Evolutionary conservation across 192 early-diverging fungal genomes (phyloP).

Genomic region (Gonapodya prolifera): DNA sequence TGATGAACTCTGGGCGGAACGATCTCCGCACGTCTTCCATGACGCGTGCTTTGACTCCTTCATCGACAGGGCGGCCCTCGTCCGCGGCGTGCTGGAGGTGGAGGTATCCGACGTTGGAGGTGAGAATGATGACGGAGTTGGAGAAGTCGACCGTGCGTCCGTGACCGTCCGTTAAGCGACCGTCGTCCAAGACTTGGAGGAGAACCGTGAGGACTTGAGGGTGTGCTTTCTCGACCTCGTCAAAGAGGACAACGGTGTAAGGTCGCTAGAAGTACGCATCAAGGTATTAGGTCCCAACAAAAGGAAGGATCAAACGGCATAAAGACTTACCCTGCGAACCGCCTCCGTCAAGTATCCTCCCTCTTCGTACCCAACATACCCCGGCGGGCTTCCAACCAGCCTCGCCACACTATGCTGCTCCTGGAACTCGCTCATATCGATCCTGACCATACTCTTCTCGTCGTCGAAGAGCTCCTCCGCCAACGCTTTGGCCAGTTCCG

Average conservation of each 20-base stretch:
- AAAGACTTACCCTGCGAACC: constrained; percentile 74
- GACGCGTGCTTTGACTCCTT: constrained; percentile 32
- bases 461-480: constrained; percentile 90
- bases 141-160: constrained; percentile 87
- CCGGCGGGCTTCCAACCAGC: constrained; percentile 89
- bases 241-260: constrained; percentile 89
- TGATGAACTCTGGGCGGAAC: constrained; percentile 91
- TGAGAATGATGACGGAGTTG: constrained; percentile 94
- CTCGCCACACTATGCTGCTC: constrained; percentile 71
- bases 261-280: too few species aligned
- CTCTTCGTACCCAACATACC: constrained; percentile 82
- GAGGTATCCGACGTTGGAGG: constrained; percentile 70
- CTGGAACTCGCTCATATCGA: constrained; percentile 99
- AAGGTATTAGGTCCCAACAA: too few species aligned
- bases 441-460: constrained; percentile 83
- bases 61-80: constrained; percentile 6
- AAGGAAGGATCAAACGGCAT: constrained; percentile 44
- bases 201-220: constrained; percentile 63
- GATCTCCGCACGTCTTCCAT: constrained; percentile 66
- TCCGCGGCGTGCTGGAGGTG: constrained; percentile 29
- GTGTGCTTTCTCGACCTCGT: constrained; percentile 99
- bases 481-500: constrained; percentile 52
- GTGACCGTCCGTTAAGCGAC: constrained; percentile 85
- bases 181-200: constrained; percentile 85
- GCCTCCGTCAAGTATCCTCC: constrained; percentile 94